phyloP scores from a whole-genome alignment of 2,329 filamentous ascomycete species.

The Trichoderma polysporum region DNA sequence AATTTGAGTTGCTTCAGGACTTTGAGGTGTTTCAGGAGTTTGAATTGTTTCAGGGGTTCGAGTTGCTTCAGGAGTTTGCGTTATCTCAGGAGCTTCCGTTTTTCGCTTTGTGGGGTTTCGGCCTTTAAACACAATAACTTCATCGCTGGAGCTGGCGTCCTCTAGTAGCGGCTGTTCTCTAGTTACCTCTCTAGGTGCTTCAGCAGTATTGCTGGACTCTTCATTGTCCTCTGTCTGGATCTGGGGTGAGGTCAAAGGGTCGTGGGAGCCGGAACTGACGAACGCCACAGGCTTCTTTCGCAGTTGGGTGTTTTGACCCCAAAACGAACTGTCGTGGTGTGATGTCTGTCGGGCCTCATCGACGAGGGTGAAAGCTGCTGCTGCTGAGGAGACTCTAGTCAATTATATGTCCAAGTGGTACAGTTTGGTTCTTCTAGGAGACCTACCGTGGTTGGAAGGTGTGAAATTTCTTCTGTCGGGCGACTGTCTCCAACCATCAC shows the following conservation, averaged over 20 bases:
- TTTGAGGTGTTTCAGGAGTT: not conserved
- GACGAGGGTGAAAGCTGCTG: conserved; percentile 41
- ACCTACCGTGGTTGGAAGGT: conserved; percentile 27
- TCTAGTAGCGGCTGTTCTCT: conserved; percentile 23
- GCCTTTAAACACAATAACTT: conserved; percentile 68
- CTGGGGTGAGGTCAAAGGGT: conserved; percentile 40
- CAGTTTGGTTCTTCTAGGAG: not conserved
- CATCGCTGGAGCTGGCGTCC: conserved; percentile 54
- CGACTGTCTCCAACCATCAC: not conserved
- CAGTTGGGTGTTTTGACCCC: conserved; percentile 39
- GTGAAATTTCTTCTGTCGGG: not conserved
- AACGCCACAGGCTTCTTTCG: conserved; percentile 52
- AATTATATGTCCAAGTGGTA: not conserved
- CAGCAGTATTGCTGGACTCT: not conserved
- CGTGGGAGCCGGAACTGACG: conserved; percentile 52
- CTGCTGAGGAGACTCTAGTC: not conserved
- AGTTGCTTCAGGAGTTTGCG: not conserved
- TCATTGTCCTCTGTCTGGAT: not conserved
- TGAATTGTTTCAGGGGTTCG: not conserved
- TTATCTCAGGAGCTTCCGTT: not conserved
- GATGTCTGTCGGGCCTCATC: conserved; percentile 53
- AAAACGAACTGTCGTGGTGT: conserved; percentile 43
- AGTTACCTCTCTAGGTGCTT: not conserved
- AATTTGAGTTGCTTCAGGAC: not conserved
- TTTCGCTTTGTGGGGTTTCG: conserved; percentile 39